Evolutionary conservation across 2,329 filamentous ascomycete species (phyloP), one percentile per base, ranked within the genome.

Genomic region (Rugonectria rugulosa): DNA sequence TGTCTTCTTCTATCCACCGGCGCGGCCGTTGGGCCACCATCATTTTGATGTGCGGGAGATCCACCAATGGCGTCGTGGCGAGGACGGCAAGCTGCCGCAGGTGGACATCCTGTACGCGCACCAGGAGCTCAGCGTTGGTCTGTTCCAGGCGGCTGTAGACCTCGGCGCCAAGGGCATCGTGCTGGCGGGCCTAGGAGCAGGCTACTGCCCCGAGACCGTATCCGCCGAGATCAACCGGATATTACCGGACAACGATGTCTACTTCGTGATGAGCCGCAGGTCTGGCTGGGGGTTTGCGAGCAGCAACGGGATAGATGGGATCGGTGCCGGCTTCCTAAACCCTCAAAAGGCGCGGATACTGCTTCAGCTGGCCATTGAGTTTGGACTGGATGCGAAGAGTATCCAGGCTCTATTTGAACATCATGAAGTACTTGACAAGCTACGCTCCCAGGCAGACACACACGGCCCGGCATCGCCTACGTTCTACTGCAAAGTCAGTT

Each of bases 101-200:
- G 81, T 87, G 23, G 82, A 85, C 58, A 80, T 86, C 26, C 66
- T 86, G 5, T 85, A 82, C 67, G 76, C 79, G 1, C 77, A 86
- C 67, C 77, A 86, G 62, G 81, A 79, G 53, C 79, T 83, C 63
- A 73, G 79, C 57, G 72, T 79, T 17, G 68, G 68, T 15, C 72
- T 84, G 2, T 77, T 83, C 36, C 69, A 75, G 21, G 75, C 78
- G 0, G 78, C 81, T 3, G 74, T 82, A n/a, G 72, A 71, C 2
- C 73, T 70, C 6, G 83, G 82, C 2, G 81, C 83, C 0, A 68
- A 79, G 56, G 84, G 84, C 2, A 73, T 87, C 9, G 80, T 86
- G 2, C 79, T 80, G 19, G 83, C 82, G 0, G 83, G 82, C 6
- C 75, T 82, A 29, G 83, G 83, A 2, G 81, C 81, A 3, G 83